A percentile compares a stretch with the other conserved stretches of the same genome.
Conservation (phyloP, 2,329 filamentous ascomycete species). For the Paraconiothyrium brasiliense region DNA sequence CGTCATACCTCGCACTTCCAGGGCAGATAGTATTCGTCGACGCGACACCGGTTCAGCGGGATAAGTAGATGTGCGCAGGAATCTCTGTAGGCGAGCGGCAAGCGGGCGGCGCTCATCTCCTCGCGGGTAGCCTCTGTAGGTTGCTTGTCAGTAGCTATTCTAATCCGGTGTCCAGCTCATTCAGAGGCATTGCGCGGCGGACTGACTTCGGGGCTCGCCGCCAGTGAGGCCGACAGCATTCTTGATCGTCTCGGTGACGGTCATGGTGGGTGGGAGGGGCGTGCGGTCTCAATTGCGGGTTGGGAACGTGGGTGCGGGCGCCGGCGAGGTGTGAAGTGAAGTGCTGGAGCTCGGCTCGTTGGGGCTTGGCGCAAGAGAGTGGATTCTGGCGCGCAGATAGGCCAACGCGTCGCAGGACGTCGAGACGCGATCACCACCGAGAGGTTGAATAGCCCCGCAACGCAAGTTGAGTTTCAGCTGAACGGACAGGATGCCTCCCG, state of each 20-base stretch:
- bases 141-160: constrained; percentile 38
- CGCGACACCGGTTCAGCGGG: constrained; percentile 92
- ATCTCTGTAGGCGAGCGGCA: constrained; percentile 92
- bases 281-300: constrained; percentile 35
- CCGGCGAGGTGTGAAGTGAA: constrained; percentile 5
- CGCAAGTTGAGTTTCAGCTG: neutral
- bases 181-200: constrained; percentile 26
- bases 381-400: constrained; percentile 1
- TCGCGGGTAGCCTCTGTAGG: constrained; percentile 79
- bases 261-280: constrained; percentile 44
- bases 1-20: constrained; percentile 94
- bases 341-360: constrained; percentile 18
- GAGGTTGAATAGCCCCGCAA: constrained; percentile 1
- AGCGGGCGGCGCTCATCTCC: constrained; percentile 90
- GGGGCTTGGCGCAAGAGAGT: neutral
- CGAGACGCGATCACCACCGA: constrained; percentile 6
- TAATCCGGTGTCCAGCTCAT: constrained; percentile 26
- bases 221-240: constrained; percentile 57
- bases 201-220: constrained; percentile 45
- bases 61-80: constrained; percentile 95
- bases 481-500: constrained; percentile 45
- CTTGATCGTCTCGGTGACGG: constrained; percentile 57
- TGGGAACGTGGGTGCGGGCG: constrained; percentile 18
- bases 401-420: neutral
- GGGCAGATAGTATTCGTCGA: constrained; percentile 89